Conservation (phyloP, 257 asterid genomes). For the Anisodus acutangulus region DNA sequence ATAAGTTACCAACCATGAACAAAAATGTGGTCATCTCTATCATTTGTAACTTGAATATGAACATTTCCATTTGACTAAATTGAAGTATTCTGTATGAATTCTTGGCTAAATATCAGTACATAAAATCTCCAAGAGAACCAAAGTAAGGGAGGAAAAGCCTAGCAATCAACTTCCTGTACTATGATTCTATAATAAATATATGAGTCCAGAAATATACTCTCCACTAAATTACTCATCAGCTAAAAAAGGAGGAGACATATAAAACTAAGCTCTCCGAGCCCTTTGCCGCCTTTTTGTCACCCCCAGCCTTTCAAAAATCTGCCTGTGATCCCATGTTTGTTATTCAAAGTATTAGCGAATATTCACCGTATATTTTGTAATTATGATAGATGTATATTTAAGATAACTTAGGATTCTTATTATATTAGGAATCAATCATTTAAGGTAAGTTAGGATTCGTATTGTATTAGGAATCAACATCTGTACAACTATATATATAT, state of each 20-base stretch:
- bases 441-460: no score
- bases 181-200: not conserved
- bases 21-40: not conserved
- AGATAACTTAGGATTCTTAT: no score
- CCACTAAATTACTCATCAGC: conserved; percentile 30
- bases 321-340: conserved; percentile 39
- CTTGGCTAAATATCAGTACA: conserved; percentile 4
- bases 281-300: conserved; percentile 47
- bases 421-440: no score
- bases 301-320: conserved; percentile 54
- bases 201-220: not conserved
- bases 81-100: not conserved
- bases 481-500: no score
- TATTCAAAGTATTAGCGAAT: not conserved
- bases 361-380: no score
- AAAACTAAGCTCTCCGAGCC: conserved; percentile 41
- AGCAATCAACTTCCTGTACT: conserved; percentile 4
- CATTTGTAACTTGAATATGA: not conserved
- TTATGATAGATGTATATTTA: no score
- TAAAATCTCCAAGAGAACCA: not conserved
- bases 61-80: not conserved
- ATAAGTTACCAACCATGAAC: not conserved
- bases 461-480: no score
- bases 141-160: not conserved
- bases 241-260: conserved; percentile 28